Evolutionary conservation across 139 green algal species (phyloP), one percentile per base, ranked within the genome.

Genomic region (Nannochloris sp.): DNA sequence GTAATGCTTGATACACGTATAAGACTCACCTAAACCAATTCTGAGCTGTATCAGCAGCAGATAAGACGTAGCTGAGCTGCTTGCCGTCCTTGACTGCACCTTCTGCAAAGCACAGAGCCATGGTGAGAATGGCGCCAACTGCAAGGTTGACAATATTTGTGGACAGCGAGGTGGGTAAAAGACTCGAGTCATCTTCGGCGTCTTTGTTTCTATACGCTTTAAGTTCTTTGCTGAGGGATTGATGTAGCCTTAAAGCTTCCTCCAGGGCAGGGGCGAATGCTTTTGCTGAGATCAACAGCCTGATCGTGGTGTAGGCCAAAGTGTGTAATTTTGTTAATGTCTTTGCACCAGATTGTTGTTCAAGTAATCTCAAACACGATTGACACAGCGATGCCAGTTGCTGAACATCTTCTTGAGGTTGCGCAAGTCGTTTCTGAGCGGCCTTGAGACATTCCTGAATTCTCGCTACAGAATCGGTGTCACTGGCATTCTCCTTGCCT

Each of bases 61-160:
- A 5, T 30, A 73, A 8, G 24, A 58, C 15, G 5, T 4, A 31
- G 4, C 29, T 6, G 35, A 67, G 4, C 2, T 62, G 24, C 2
- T 33, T 4, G 3, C 2, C 13, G 14, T 2, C 56, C 31, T 68
- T 4, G 39, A 53, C 14, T 23, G 23, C 6, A 12, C 44, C 66
- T 32, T 73, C 66, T 34, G 64, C 57, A 23, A 59, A 73, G 57
- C 66, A 60, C 30, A 73, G 57, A 57, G 64, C 54, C 44, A 73
- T 29, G 19, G 57, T 67, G 14, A 73, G 54, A 29, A 42, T 44
- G 9, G 66, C 32, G 32, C 66, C 66, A 10, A 73, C 57, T 13
- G 33, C 30, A 5, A 73, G n/a, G 57, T 51, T 73, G 44, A 33
- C 66, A 32, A 55, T 19, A 7, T 72, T 58, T 14, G 54, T 10